Percentiles rank a stretch among this genome's conserved stretches.
phyloP scores from a whole-genome alignment of 192 early-diverging fungal genomes.

The Allomyces macrogynus region DNA sequence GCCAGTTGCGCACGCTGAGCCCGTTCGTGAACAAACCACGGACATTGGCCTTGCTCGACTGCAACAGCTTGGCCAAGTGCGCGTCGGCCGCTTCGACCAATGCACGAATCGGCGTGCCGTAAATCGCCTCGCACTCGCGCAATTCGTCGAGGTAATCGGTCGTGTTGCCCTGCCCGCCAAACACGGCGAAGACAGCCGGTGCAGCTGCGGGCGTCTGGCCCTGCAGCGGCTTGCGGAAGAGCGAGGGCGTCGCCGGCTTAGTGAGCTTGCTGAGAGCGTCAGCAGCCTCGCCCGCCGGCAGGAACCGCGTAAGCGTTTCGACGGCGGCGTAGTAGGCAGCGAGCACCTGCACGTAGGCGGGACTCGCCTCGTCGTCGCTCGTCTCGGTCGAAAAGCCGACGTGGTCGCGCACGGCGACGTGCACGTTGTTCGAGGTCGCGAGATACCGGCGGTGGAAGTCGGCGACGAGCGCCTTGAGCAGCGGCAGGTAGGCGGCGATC shows the following conservation, averaged over 20 bases:
- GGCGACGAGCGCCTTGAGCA: too few species aligned
- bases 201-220: constrained; percentile 1
- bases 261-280: not conserved
- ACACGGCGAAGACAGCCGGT: constrained; percentile 50
- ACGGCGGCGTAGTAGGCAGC: not conserved
- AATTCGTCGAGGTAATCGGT: constrained; percentile 90
- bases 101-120: constrained; percentile 49
- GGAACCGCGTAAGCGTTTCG: not conserved
- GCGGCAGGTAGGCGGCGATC: too few species aligned
- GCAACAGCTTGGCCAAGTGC: constrained; percentile 46
- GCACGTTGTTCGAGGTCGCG: too few species aligned
- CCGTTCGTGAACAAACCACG: constrained; percentile 52
- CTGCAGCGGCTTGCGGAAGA: not conserved
- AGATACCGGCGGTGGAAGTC: too few species aligned
- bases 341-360: not conserved
- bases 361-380: too few species aligned
- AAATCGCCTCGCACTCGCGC: constrained; percentile 54
- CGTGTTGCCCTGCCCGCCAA: constrained; percentile 90
- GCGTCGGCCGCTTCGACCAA: constrained; percentile 39
- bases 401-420: too few species aligned
- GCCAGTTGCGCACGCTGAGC: constrained; percentile 68
- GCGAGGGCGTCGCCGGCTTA: not conserved
- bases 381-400: too few species aligned
- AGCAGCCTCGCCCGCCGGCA: not conserved
- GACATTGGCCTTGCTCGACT: constrained; percentile 33